These are phyloP conservation scores for Vitis hybrid DNA, from an alignment of 177 flowering plant genomes.

Conservation along the genomic window DNA sequence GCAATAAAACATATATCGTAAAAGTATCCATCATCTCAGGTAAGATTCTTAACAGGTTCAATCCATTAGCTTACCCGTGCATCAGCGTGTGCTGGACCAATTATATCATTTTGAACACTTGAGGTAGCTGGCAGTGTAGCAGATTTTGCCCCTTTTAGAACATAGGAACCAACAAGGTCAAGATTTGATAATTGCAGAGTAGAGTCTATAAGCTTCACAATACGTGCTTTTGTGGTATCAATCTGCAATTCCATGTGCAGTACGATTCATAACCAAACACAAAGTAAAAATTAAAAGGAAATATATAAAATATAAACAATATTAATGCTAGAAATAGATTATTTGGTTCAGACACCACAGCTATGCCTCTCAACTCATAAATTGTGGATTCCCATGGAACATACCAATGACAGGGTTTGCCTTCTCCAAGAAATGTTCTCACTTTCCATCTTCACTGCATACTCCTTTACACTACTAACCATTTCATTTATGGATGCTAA, in stretches of 20 bases:
- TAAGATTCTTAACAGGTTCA: not conserved
- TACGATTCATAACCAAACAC: not conserved
- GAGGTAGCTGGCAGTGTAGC: conserved; percentile 52
- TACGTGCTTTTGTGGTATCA: conserved; percentile 59
- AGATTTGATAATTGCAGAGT: conserved; percentile 81
- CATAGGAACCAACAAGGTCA: conserved; percentile 68
- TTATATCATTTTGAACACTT: conserved; percentile 66
- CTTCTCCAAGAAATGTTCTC: conserved; percentile 79
- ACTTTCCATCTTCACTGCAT: conserved; percentile 61
- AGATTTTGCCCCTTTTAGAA: conserved; percentile 60
- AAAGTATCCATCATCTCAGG: not conserved
- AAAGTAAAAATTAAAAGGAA: not conserved
- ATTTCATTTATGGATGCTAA: conserved; percentile 52
- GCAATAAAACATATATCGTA: too few species aligned
- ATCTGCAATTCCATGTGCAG: conserved; percentile 54
- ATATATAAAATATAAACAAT: not conserved
- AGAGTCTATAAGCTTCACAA: conserved; percentile 66
- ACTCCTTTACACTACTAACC: conserved; percentile 57
- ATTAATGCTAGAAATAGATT: not conserved
- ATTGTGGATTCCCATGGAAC: not conserved
- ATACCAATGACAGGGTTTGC: conserved; percentile 65
- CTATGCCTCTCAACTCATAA: not conserved
- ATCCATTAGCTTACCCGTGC: conserved; percentile 50
- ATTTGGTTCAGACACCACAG: not conserved
- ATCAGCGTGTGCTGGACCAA: conserved; percentile 69